Evolutionary conservation across 176 grass and related monocot genomes (phyloP), one percentile per base, ranked within the genome.

Genomic region (Bonia amplexicaulis): DNA sequence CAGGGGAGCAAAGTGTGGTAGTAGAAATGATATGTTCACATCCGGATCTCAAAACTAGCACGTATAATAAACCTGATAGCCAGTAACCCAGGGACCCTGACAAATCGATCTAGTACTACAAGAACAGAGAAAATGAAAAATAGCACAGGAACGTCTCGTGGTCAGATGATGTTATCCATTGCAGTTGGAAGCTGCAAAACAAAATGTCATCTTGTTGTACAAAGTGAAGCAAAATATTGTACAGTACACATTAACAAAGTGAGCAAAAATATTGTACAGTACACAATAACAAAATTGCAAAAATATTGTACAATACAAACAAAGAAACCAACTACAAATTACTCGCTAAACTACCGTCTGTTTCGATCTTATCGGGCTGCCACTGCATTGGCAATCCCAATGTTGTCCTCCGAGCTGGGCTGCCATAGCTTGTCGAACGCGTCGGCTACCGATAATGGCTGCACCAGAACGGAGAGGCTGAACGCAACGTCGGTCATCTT

Each of bases 401-500:
- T 72, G 87, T 74, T 94, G 1, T 91, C 89, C n/a, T 89, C 87
- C 6, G 84, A 87, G 67, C 60, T 85, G 49, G 84, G 80, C 55
- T 85, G 78, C 87, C 87, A 91, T 12, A 79, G 17, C 60, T 83
- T 94, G 58, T 91, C 87, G 42, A 89, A 87, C 44, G 84, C 69
- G 58, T 89, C 81, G 17, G 51, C 70, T 17, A 71, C 66, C 7
- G 88, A 46, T n/a, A 23, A 42, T 7, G 84, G 85, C 81, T 85
- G 83, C 53, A 42, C 76, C 13, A 91, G 60, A 55, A 94, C 40
- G 5, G 89, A 89, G n/a, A 94, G 87, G 84, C 62, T 87, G 74
- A 91, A 91, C 48, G 63, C 92, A 17, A 94, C 76, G 66, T 94
- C 92, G n/a, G 77, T 62, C 76, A 94, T 91, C 65, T 79, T 85